Conservation (phyloP, 306 rosid species). For the Aeschynomene evenia region DNA sequence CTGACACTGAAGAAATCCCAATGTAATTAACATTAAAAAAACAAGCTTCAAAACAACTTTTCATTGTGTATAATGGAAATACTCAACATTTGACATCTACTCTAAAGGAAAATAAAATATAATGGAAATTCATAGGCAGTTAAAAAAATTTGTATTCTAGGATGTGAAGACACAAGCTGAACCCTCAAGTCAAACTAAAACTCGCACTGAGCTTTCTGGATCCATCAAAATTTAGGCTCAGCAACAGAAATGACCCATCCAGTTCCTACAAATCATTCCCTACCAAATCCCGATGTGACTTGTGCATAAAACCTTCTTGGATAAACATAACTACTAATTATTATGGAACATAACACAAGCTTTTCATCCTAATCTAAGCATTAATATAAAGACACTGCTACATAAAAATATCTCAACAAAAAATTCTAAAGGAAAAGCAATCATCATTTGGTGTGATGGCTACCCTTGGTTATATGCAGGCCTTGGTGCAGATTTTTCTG, state of each 20-base stretch:
- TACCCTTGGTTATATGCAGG: slow-evolving; percentile 76
- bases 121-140: background rate
- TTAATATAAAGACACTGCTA: background rate
- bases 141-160: too few species aligned
- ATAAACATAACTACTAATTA: background rate
- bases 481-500: slow-evolving; percentile 90
- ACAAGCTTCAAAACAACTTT: background rate
- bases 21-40: background rate
- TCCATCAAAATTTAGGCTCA: background rate
- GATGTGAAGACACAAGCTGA: background rate
- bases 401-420: background rate
- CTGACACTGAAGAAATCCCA: background rate
- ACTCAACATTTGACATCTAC: background rate
- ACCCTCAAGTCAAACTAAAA: background rate
- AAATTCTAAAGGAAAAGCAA: background rate
- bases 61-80: background rate
- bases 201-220: background rate
- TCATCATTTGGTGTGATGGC: background rate
- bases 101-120: background rate
- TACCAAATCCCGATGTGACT: background rate
- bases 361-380: background rate
- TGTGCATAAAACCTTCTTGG: background rate
- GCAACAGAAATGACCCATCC: background rate
- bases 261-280: background rate
- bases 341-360: background rate